Conservation (phyloP, 2,329 filamentous ascomycete species). For the Aquanectria penicillioides region DNA sequence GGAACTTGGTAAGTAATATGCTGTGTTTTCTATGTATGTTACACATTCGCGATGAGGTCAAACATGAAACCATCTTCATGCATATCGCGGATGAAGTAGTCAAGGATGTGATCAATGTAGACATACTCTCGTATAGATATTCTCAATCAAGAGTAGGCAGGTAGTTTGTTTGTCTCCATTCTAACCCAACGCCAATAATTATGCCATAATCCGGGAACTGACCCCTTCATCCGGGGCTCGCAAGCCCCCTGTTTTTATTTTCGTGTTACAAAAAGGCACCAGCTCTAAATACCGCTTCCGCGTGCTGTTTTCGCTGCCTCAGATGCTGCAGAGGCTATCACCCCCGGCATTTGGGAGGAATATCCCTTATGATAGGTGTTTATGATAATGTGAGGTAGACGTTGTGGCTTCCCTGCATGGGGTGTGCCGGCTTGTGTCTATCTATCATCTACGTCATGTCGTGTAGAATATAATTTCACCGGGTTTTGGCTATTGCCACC, state of each 20-base stretch:
- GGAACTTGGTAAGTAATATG: no score
- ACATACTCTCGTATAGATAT: constrained; percentile 30
- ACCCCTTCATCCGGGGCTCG: constrained; percentile 12
- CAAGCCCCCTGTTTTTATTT: constrained; percentile 24
- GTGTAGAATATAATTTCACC: constrained; percentile 22
- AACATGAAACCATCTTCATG: background rate
- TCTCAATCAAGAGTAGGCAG: constrained; percentile 22
- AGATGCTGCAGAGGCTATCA: background rate
- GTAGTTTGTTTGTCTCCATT: constrained; percentile 25
- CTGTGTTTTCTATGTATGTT: background rate
- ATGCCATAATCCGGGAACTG: constrained; percentile 26
- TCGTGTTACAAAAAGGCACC: constrained; percentile 31
- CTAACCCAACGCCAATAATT: constrained; percentile 42
- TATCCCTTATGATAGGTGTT: background rate
- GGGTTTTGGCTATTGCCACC: background rate
- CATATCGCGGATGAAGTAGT: background rate
- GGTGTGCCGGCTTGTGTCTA: constrained; percentile 10
- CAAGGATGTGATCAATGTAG: background rate
- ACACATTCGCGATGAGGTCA: background rate
- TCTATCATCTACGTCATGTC: constrained; percentile 25
- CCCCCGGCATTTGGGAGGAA: background rate
- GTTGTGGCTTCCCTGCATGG: background rate
- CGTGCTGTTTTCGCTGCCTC: constrained; percentile 25
- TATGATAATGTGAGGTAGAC: background rate
- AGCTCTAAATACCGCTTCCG: constrained; percentile 27